These are phyloP conservation scores for Puccinia hordei DNA, from an alignment of 1,284 basidiomycete species.

Conservation along the genomic window DNA sequence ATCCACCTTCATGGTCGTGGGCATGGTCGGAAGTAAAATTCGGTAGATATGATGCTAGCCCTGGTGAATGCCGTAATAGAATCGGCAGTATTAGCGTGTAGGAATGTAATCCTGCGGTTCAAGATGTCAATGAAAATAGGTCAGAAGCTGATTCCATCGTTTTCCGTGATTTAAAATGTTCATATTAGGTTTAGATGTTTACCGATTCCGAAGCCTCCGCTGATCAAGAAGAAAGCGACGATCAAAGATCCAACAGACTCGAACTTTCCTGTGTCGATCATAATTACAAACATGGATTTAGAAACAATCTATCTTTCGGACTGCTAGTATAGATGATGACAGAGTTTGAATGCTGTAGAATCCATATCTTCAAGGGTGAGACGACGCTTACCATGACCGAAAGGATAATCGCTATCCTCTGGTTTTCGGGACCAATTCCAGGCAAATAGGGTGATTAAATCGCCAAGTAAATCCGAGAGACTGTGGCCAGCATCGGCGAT, in stretches of 20 bases:
- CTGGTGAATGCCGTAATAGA: constrained; percentile 60
- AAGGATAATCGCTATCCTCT: constrained; percentile 76
- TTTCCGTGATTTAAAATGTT: background rate
- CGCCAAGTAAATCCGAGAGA: constrained; percentile 79
- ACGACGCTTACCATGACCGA: constrained; percentile 66
- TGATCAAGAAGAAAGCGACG: constrained; percentile 74
- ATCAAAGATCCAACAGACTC: constrained; percentile 87
- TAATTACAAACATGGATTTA: background rate
- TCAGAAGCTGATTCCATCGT: background rate
- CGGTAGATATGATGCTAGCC: constrained; percentile 65
- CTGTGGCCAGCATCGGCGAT: constrained; percentile 94
- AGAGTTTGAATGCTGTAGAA: background rate
- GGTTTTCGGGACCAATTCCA: constrained; percentile 83
- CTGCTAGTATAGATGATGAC: background rate
- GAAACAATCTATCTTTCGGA: no score
- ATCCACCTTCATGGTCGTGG: constrained; percentile 66
- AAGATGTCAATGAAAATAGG: background rate
- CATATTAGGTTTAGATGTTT: no score
- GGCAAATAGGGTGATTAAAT: constrained; percentile 88
- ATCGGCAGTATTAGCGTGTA: constrained; percentile 76
- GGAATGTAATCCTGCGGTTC: constrained; percentile 69
- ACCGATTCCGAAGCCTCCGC: constrained; percentile 85
- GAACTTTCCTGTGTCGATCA: constrained; percentile 77
- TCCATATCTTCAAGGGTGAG: background rate
- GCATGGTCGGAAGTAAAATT: constrained; percentile 6